phyloP scores from a whole-genome alignment of 805 yeast genomes.

The Sugiyamaella americana region DNA sequence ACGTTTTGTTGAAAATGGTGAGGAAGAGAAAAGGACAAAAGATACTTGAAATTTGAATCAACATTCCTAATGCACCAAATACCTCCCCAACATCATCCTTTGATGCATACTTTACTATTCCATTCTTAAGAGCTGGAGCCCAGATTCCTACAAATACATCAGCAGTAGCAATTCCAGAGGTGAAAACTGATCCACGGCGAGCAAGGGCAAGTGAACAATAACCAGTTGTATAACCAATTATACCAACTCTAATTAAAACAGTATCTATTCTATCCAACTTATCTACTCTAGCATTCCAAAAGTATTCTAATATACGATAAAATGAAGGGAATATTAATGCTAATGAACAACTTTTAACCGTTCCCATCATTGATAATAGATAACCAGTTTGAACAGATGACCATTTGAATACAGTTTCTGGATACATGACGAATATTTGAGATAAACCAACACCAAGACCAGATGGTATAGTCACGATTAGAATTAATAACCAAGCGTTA shows the following conservation, averaged over 20 bases:
- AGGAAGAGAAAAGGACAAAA: slow-evolving; percentile 17
- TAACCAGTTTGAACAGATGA: slow-evolving; percentile 30
- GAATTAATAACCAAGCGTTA: slow-evolving; percentile 19
- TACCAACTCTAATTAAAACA: slow-evolving; percentile 18
- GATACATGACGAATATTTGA: slow-evolving; percentile 24
- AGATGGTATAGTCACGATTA: slow-evolving; percentile 9
- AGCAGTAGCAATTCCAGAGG: slow-evolving; percentile 27
- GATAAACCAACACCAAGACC: slow-evolving; percentile 16
- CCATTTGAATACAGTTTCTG: slow-evolving; percentile 29
- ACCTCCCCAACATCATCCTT: slow-evolving; percentile 23
- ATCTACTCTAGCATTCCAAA: slow-evolving; percentile 28
- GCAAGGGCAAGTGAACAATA: slow-evolving; percentile 19
- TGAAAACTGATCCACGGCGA: slow-evolving; percentile 15
- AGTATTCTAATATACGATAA: slow-evolving; percentile 10
- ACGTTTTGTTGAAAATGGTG: slow-evolving; percentile 17
- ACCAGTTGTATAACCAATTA: slow-evolving; percentile 13
- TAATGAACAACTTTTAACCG: slow-evolving; percentile 21
- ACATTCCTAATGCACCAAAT: slow-evolving; percentile 23
- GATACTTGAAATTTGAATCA: slow-evolving; percentile 18
- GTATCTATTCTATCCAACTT: slow-evolving; percentile 20
- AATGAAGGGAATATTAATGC: slow-evolving; percentile 22
- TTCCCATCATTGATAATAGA: slow-evolving; percentile 25
- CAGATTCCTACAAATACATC: slow-evolving; percentile 19
- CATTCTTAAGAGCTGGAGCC: slow-evolving; percentile 21
- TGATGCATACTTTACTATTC: slow-evolving; percentile 23